Evolutionary conservation across 2,329 filamentous ascomycete genomes (phyloP), one percentile per base, ranked within the genome.

Genomic region (Ophiognomonia clavigignenti-juglandacearum): DNA sequence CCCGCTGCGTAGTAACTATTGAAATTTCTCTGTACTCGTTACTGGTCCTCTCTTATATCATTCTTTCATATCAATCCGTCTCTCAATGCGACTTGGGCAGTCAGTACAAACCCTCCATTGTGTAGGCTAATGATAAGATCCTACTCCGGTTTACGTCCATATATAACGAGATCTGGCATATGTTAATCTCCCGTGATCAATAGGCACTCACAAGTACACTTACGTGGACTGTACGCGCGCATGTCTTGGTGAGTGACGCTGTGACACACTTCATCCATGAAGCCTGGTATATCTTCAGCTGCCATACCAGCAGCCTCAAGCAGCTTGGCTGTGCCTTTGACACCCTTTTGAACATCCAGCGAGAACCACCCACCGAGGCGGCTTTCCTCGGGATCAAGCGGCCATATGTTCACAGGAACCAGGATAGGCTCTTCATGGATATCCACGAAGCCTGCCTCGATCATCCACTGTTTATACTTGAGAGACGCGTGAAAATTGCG

Each of bases 371-470:
- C 26, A 10, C 26, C 38, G 23, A 40, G 13, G 38, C 13, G n/a
- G 7, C 23, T 29, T 8, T 20, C 38, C 24, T 19, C 10, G 13
- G 38, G 38, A 20, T 40, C 38, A 5, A 19, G 10, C 18, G 38
- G 38, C 38, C 38, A 40, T 11, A 19, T 13, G 38, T 40, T 40
- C 20, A 40, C 38, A n/a, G 38, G 20, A 5, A 29, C 38, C 4
- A 40, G 38, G 16, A 40, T 18, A 23, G 29, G 38, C n/a, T 19
- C 22, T 41, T 61, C 57, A 16, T 51, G 48, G 4, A 62, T 54
- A 32, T 61, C 56, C 37, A 59, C 53, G 13, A 63, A 63, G 2
- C 61, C 61, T 16, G 54, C 56, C 27, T 59, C 49, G n/a, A 54
- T 47, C 53, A 63, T 48, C 50, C 58, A 55, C 31, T 48, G 45